Evolutionary conservation across 2,329 filamentous ascomycete genomes (phyloP), one percentile per base, ranked within the genome.

Genomic region (Beauveria medogensis): DNA sequence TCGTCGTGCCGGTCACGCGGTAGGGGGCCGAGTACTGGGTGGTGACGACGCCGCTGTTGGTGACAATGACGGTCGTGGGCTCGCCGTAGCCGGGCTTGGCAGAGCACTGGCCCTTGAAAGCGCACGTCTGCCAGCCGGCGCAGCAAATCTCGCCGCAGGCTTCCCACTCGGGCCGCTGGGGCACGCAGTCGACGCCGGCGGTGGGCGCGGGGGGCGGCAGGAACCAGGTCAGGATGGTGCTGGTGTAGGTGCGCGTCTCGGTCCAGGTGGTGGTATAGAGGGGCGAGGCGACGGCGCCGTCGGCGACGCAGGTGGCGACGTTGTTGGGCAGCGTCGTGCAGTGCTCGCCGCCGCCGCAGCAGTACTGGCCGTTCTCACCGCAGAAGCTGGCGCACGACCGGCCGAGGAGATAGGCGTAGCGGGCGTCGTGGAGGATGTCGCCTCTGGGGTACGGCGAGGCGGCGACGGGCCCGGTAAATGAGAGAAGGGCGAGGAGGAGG

Each of bases 141-240:
- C 89, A 93, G 79, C 89, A 92, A 62, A 87, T 86, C 57, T 70
- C 70, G 37, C 88, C 88, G 69, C 89, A 92, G 3, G 82, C 78
- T 8, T 80, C 80, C 72, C 90, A 75, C 60, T 81, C 79, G 4
- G 76, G 71, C n/a, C 75, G 75, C 54, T 71, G 69, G 1, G 84
- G 82, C 1, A 78, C 70, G 69, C 84, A 88, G 64, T 76, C 69
- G 44, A 71, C 75, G 24, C 77, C 75, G 18, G 69, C 70, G n/a
- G 74, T 77, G 2, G 76, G 76, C 22, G 74, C 72, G 5, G 78
- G 78, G 0, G 77, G 76, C 3, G 77, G 75, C 41, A 74, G 74
- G 67, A 77, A 75, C 61, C 73, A 76, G 10, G 82, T 82, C 71
- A 76, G 82, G 69, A 78, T 73, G 30, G 83, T 86, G 70, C 79